A percentile compares a stretch with the other conserved stretches of the same genome.
These are phyloP conservation scores for Xylaria sp. DNA, from an alignment of 2,329 filamentous ascomycete species.

Conservation along the genomic window DNA sequence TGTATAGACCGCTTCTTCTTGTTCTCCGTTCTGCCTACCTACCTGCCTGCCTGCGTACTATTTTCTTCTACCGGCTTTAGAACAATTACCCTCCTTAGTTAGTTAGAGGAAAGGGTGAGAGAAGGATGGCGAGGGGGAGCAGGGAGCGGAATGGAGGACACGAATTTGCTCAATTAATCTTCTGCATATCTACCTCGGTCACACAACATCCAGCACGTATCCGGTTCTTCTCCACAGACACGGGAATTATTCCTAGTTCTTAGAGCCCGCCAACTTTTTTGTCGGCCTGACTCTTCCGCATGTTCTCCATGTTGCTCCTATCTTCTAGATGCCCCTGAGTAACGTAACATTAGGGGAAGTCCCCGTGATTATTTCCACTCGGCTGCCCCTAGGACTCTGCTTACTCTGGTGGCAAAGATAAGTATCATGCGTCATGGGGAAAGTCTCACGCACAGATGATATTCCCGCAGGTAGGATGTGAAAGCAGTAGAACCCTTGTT, in stretches of 20 bases:
- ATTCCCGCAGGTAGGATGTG: neutral
- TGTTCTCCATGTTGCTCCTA: neutral
- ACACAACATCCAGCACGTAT: neutral
- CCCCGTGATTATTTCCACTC: neutral
- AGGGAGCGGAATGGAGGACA: neutral
- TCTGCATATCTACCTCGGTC: neutral
- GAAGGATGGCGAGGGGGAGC: neutral
- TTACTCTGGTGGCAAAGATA: conserved; percentile 12
- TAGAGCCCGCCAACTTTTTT: neutral
- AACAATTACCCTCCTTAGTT: neutral
- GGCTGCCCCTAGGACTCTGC: neutral
- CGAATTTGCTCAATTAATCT: neutral
- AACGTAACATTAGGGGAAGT: neutral
- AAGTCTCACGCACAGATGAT: neutral
- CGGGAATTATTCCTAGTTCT: neutral
- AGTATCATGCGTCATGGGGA: neutral
- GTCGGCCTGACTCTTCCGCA: neutral
- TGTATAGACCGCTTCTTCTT: neutral
- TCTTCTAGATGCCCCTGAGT: neutral
- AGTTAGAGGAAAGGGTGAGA: neutral
- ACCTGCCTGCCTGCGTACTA: neutral
- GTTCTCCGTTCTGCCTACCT: neutral
- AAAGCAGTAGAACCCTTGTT: neutral
- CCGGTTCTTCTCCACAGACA: neutral
- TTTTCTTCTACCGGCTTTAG: neutral